Evolutionary conservation across 805 yeast genomes (phyloP).

Genomic region (Peterozyma toletana): DNA sequence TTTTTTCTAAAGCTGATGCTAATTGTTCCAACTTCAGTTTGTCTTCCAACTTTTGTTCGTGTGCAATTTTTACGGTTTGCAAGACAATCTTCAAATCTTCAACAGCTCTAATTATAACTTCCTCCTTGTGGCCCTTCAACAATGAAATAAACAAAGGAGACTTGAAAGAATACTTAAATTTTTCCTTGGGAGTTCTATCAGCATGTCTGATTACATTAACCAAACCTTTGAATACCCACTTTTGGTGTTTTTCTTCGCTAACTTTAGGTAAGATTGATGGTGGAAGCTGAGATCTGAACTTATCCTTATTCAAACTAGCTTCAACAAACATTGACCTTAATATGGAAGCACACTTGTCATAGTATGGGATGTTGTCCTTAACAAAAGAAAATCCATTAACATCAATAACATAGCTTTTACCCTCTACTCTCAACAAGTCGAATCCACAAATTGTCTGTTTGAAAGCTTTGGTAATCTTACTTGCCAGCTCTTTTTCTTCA

Average conservation of each 20-base stretch:
- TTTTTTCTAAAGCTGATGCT: conserved; percentile 79
- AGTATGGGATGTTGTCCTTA: conserved; percentile 81
- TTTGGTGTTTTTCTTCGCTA: conserved; percentile 63
- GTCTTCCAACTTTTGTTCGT: conserved; percentile 75
- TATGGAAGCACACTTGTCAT: conserved; percentile 75
- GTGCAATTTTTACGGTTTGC: conserved; percentile 77
- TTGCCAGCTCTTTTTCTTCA: conserved; percentile 77
- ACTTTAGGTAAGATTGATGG: conserved; percentile 14
- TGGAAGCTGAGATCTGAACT: conserved; percentile 26
- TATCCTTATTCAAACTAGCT: conserved; percentile 43
- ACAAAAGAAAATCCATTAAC: conserved; percentile 98
- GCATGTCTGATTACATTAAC: conserved; percentile 94
- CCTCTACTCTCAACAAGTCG: conserved; percentile 84
- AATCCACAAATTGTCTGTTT: conserved; percentile 96
- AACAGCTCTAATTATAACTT: conserved; percentile 88
- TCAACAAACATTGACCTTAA: conserved; percentile 66
- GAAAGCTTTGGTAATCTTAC: conserved; percentile 64
- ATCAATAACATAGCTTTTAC: conserved; percentile 87
- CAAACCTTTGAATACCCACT: conserved; percentile 94
- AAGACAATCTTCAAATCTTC: conserved; percentile 81
- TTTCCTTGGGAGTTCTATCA: conserved; percentile 97
- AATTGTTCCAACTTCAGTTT: conserved; percentile 67
- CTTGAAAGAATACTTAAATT: conserved; percentile 90
- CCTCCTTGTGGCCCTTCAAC: conserved; percentile 91
- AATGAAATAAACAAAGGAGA: conserved; percentile 80